These are phyloP conservation scores for Pulveroboletus sp. DNA, from an alignment of 768 basidiomycete species.

Conservation along the genomic window DNA sequence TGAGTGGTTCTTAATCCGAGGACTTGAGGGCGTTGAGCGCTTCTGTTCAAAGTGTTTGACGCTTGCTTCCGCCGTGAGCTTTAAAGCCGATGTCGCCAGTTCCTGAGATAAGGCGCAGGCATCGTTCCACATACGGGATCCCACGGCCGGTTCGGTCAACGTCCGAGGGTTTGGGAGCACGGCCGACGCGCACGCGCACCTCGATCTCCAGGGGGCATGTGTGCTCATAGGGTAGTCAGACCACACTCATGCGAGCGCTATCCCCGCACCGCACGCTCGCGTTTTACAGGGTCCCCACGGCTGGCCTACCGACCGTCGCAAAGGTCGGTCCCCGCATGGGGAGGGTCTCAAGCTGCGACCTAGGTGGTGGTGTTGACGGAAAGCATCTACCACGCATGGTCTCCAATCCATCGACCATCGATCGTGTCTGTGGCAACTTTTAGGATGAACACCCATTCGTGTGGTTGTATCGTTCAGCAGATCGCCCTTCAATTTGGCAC, in stretches of 20 bases:
- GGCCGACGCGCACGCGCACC: constrained; percentile 48
- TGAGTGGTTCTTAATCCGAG: constrained; percentile 31
- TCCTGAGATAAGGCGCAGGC: constrained; percentile 57
- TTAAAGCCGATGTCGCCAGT: constrained; percentile 56
- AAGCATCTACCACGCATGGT: constrained; percentile 35
- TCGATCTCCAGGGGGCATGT: background rate
- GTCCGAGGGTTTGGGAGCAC: constrained; percentile 47
- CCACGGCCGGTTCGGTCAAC: constrained; percentile 61
- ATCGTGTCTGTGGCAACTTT: too few relatives aligned
- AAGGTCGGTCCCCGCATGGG: constrained; percentile 14
- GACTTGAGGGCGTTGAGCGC: background rate
- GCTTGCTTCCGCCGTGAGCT: constrained; percentile 55
- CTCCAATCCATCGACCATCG: too few relatives aligned
- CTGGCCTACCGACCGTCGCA: constrained; percentile 53
- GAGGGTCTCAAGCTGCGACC: constrained; percentile 35
- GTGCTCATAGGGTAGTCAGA: constrained; percentile 5
- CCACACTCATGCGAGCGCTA: constrained; percentile 56
- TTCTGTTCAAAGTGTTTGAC: constrained; percentile 67
- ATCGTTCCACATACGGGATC: constrained; percentile 54
- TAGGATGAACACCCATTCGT: too few relatives aligned
- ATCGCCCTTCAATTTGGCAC: too few relatives aligned
- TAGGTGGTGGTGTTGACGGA: constrained; percentile 49
- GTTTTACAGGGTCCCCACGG: constrained; percentile 60
- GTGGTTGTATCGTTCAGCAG: too few relatives aligned
- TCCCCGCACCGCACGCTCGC: constrained; percentile 55